Conservation (phyloP, 2,329 filamentous ascomycete species). For the Calonectria naviculata region DNA sequence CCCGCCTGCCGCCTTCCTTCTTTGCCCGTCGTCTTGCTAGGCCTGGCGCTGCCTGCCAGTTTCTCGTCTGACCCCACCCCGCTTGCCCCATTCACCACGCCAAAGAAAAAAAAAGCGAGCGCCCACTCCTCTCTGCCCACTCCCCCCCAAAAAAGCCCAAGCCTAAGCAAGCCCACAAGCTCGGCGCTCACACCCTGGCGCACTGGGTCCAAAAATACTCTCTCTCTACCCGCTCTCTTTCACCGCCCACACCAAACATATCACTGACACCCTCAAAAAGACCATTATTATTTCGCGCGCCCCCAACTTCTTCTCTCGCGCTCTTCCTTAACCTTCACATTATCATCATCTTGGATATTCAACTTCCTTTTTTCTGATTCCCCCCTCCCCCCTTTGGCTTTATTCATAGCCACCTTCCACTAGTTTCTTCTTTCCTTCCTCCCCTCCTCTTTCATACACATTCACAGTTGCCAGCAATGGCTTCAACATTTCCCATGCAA, state of each 20-base stretch:
- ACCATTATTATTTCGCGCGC: conserved; percentile 42
- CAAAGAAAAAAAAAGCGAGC: conserved; percentile 21
- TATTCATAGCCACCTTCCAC: conserved; percentile 32
- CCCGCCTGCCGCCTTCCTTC: conserved; percentile 21
- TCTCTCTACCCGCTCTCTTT: conserved; percentile 25
- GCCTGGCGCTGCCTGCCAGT: conserved; percentile 23
- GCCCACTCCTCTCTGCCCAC: conserved; percentile 6
- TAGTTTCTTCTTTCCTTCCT: conserved; percentile 31
- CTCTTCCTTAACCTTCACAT: conserved; percentile 36
- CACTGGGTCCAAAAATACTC: conserved; percentile 23
- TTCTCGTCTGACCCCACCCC: conserved; percentile 24
- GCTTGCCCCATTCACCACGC: conserved; percentile 23
- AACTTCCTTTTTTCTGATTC: conserved; percentile 34
- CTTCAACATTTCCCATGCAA: conserved; percentile 62
- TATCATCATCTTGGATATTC: conserved; percentile 24
- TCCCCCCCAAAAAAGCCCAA: background rate
- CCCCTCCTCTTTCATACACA: conserved; percentile 27
- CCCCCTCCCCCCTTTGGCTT: conserved; percentile 35
- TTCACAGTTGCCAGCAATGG: conserved; percentile 53
- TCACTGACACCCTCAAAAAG: conserved; percentile 39
- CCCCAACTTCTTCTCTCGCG: conserved; percentile 39
- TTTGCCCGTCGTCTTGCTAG: conserved; percentile 22
- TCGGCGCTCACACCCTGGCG: conserved; percentile 17
- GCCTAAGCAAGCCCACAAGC: conserved; percentile 21
- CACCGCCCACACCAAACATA: conserved; percentile 42